Percentiles rank a stretch among this genome's conserved stretches.
Conservation (phyloP, 2,329 filamentous ascomycete genomes). For the Escovopsis sp. region DNA sequence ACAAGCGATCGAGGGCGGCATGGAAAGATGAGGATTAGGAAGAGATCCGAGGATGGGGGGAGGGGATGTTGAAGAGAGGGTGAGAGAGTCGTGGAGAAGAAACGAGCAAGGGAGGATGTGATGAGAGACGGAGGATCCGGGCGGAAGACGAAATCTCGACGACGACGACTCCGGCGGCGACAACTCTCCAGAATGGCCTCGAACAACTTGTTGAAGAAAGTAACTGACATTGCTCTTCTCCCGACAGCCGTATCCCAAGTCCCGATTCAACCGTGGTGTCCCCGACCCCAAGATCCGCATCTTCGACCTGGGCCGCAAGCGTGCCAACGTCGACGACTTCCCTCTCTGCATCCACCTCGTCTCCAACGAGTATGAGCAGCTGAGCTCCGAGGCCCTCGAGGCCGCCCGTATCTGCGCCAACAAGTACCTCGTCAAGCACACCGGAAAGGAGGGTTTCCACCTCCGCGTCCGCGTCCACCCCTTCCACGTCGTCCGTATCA, state of each 20-base stretch:
- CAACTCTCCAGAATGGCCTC: background rate
- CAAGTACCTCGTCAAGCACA: conserved; percentile 74
- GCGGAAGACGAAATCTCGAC: background rate
- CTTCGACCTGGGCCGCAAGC: conserved; percentile 98
- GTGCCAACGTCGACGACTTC: conserved; percentile 98
- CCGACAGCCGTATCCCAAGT: conserved; percentile 87
- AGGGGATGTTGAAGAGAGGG: no score
- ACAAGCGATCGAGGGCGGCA: no score
- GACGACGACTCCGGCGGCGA: background rate
- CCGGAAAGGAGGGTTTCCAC: conserved; percentile 62
- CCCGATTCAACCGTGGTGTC: conserved; percentile 99
- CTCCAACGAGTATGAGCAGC: conserved; percentile 99
- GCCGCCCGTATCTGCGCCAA: conserved; percentile 99
- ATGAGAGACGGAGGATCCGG: background rate
- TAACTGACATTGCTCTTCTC: conserved; percentile 8
- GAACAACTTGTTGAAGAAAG: background rate
- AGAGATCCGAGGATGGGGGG: no score
- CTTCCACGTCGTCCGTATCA: conserved; percentile 99
- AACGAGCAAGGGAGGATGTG: background rate
- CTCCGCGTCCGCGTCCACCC: conserved; percentile 80
- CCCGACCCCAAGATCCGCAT: conserved; percentile 76
- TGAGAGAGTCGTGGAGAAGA: background rate
- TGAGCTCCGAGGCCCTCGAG: conserved; percentile 98
- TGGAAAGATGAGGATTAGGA: no score
- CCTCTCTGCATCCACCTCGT: conserved; percentile 98